A percentile compares a stretch with the other conserved stretches of the same genome.
These are phyloP conservation scores for Citrus reticulata DNA, from an alignment of 345 rosid species.

Conservation along the genomic window DNA sequence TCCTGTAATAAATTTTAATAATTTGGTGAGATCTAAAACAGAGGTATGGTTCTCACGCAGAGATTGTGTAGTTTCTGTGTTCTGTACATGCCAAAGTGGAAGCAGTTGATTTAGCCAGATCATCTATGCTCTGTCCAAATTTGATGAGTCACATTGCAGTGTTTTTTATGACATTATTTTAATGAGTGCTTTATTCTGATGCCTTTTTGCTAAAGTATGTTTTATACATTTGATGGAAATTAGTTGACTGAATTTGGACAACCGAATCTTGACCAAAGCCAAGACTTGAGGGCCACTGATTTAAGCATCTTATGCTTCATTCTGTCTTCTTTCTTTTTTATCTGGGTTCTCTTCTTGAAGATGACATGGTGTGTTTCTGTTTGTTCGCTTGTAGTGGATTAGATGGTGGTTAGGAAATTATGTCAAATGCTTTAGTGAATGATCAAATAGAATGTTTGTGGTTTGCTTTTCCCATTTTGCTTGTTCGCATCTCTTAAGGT, in stretches of 20 bases:
- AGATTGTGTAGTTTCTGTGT: background rate
- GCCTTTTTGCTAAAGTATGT: background rate
- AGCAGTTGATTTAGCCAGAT: slow-evolving; percentile 21
- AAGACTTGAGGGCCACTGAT: slow-evolving; percentile 28
- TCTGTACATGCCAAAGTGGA: slow-evolving; percentile 13
- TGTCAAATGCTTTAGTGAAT: background rate
- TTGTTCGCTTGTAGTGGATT: background rate
- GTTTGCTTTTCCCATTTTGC: background rate
- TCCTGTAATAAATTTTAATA: background rate
- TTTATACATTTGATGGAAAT: slow-evolving; percentile 19
- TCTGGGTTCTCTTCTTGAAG: slow-evolving; percentile 17
- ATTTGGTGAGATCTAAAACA: background rate
- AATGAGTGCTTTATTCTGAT: slow-evolving; percentile 20
- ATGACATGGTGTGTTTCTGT: slow-evolving; percentile 6
- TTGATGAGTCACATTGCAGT: slow-evolving; percentile 21
- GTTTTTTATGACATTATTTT: slow-evolving; percentile 8
- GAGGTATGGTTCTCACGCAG: background rate
- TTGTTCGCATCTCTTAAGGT: background rate
- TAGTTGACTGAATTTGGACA: slow-evolving; percentile 29
- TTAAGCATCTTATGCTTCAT: slow-evolving; percentile 41
- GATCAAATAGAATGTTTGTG: background rate
- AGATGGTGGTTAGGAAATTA: slow-evolving; percentile 1
- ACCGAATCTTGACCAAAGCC: slow-evolving; percentile 31
- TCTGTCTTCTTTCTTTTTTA: slow-evolving; percentile 12
- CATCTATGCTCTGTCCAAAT: slow-evolving; percentile 14